Percentiles rank a stretch among this genome's conserved stretches.
These are phyloP conservation scores for Eimeria maxima DNA, from an alignment of 169 alveolate genomes.

Conservation along the genomic window DNA sequence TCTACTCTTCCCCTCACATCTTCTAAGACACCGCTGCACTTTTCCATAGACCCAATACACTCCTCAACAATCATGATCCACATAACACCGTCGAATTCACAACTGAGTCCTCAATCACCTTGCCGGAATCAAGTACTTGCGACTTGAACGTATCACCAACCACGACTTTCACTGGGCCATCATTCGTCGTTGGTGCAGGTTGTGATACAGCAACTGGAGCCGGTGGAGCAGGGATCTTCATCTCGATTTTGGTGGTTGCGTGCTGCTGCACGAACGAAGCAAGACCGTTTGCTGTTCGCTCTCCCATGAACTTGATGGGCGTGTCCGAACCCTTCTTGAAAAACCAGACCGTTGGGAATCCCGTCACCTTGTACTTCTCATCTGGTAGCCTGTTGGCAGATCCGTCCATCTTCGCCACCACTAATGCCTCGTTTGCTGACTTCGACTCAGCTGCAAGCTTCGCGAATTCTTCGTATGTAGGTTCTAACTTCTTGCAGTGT, in stretches of 20 bases:
- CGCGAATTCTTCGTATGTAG: conserved; percentile 86
- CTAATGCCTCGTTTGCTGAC: conserved; percentile 85
- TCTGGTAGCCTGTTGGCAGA: conserved; percentile 86
- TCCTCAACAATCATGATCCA: neutral
- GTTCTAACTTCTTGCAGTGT: conserved; percentile 97
- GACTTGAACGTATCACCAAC: conserved; percentile 74
- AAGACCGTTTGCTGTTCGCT: conserved; percentile 43
- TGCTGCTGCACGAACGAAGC: conserved; percentile 68
- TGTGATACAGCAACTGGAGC: conserved; percentile 87
- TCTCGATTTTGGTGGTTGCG: conserved; percentile 22
- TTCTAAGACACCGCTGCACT: neutral
- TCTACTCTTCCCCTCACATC: neutral
- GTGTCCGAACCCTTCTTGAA: conserved; percentile 69
- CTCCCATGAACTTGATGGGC: conserved; percentile 64
- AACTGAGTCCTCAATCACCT: conserved; percentile 32
- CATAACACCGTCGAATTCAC: neutral
- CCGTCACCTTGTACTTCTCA: conserved; percentile 60
- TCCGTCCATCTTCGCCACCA: conserved; percentile 96
- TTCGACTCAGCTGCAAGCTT: conserved; percentile 85
- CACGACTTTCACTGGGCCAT: conserved; percentile 90
- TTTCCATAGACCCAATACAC: neutral
- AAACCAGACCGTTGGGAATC: conserved; percentile 60
- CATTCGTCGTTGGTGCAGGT: conserved; percentile 92
- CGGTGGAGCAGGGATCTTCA: conserved; percentile 86
- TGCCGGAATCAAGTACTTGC: conserved; percentile 89